These are phyloP conservation scores for Knufia petricola DNA, from an alignment of 2,329 filamentous ascomycete genomes.

Conservation along the genomic window DNA sequence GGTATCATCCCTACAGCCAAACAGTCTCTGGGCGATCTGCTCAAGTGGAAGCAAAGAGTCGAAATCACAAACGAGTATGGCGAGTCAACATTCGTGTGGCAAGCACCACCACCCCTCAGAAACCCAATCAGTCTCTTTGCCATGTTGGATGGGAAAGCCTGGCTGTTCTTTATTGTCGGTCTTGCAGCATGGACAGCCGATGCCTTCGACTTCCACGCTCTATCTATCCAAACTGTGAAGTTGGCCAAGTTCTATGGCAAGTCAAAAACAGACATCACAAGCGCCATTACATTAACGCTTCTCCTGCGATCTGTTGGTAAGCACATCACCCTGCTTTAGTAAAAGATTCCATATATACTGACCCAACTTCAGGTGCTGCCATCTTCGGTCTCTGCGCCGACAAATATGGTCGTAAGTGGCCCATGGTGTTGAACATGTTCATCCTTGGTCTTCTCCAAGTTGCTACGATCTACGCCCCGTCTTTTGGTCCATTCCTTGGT, in stretches of 20 bases:
- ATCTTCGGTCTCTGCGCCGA: slow-evolving; percentile 69
- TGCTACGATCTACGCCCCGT: slow-evolving; percentile 65
- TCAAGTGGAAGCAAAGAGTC: slow-evolving; percentile 65
- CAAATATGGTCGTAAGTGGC: slow-evolving; percentile 72
- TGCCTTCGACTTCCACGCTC: slow-evolving; percentile 73
- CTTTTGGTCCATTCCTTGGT: slow-evolving; percentile 64
- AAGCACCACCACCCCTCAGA: slow-evolving; percentile 52
- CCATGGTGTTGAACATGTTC: slow-evolving; percentile 72
- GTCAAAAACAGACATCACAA: slow-evolving; percentile 60
- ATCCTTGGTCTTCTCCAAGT: slow-evolving; percentile 61
- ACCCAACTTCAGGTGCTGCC: slow-evolving; percentile 45
- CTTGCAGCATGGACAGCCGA: slow-evolving; percentile 70
- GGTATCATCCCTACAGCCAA: slow-evolving; percentile 56
- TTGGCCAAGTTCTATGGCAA: slow-evolving; percentile 50
- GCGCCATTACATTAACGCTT: slow-evolving; percentile 65
- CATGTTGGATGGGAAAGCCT: slow-evolving; percentile 55
- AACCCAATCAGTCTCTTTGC: slow-evolving; percentile 62
- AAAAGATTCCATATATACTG: no score
- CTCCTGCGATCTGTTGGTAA: slow-evolving; percentile 58
- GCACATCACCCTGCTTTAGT: not conserved
- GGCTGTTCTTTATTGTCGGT: slow-evolving; percentile 67
- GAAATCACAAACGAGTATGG: slow-evolving; percentile 55
- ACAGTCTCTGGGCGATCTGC: slow-evolving; percentile 55
- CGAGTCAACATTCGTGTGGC: slow-evolving; percentile 60
- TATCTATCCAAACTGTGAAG: slow-evolving; percentile 69